phyloP scores from a whole-genome alignment of 2,329 filamentous ascomycete genomes.

The Thermothelomyces thermophilus region DNA sequence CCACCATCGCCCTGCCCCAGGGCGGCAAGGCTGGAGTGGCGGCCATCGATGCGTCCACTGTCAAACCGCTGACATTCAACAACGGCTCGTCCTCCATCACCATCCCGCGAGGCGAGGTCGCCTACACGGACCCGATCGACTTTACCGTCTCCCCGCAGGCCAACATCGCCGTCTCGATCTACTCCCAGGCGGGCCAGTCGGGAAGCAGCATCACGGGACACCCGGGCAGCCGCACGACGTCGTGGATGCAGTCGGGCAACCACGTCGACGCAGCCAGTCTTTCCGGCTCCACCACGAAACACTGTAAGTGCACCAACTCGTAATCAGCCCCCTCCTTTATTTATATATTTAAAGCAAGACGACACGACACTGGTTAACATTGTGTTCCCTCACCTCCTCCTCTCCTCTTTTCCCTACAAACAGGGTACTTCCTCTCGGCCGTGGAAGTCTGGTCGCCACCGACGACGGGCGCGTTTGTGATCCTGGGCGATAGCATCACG shows the following conservation, averaged over 20 bases:
- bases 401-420: too few relatives aligned
- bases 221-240: constrained; percentile 57
- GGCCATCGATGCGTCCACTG: constrained; percentile 44
- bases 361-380: too few relatives aligned
- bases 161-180: constrained; percentile 53
- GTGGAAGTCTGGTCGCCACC: constrained; percentile 50
- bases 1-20: constrained; percentile 49
- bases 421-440: constrained; percentile 50
- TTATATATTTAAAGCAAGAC: too few relatives aligned
- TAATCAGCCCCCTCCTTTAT: too few relatives aligned
- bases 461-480: constrained; percentile 39
- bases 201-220: constrained; percentile 55
- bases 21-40: constrained; percentile 48
- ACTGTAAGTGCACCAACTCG: constrained; percentile 27
- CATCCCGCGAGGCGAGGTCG: constrained; percentile 50
- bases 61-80: constrained; percentile 52
- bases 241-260: constrained; percentile 54
- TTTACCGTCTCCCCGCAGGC: constrained; percentile 44
- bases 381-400: too few relatives aligned
- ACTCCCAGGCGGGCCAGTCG: constrained; percentile 49
- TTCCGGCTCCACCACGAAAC: constrained; percentile 29
- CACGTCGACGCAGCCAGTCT: constrained; percentile 44
- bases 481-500: constrained; percentile 61
- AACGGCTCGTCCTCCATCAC: constrained; percentile 42
- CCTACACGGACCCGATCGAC: constrained; percentile 55